These are phyloP conservation scores for Asparagopsis taxiformis DNA, from an alignment of 31 red algal genomes.

Conservation along the genomic window DNA sequence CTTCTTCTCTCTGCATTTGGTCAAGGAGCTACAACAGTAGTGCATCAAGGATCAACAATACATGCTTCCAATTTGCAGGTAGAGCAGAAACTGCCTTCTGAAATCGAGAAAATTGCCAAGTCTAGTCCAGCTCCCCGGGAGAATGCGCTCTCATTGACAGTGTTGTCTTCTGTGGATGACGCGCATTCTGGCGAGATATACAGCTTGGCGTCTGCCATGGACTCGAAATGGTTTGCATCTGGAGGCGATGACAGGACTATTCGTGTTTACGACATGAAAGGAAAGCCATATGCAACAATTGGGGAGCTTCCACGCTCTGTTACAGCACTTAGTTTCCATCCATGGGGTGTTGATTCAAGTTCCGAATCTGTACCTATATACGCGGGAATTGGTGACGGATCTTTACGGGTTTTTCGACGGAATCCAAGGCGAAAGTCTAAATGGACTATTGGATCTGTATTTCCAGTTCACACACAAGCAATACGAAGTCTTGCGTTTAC, in stretches of 20 bases:
- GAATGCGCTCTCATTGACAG: not conserved
- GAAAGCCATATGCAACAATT: conserved; percentile 11
- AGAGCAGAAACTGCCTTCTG: not conserved
- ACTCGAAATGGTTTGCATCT: conserved; percentile 42
- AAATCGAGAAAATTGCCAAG: conserved; percentile 4
- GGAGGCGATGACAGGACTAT: conserved; percentile 60
- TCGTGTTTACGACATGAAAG: conserved; percentile 32
- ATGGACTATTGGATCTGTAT: conserved; percentile 25
- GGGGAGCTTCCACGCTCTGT: conserved; percentile 27
- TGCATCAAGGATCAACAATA: not conserved
- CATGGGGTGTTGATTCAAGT: not conserved
- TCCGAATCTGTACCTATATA: conserved; percentile 18
- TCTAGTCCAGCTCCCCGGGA: not conserved
- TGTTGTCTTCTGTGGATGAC: not conserved
- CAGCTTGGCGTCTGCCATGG: conserved; percentile 30
- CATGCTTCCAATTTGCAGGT: not conserved
- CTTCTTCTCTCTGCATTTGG: conserved; percentile 19
- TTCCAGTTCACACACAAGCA: conserved; percentile 51
- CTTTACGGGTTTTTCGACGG: conserved; percentile 22
- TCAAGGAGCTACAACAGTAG: not conserved
- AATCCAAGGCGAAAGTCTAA: conserved; percentile 15
- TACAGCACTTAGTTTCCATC: conserved; percentile 27
- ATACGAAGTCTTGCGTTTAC: conserved; percentile 25
- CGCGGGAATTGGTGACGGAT: conserved; percentile 40
- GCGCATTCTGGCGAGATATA: conserved; percentile 61